phyloP scores from a whole-genome alignment of 768 basidiomycete genomes.

The Lactarius evosmus region DNA sequence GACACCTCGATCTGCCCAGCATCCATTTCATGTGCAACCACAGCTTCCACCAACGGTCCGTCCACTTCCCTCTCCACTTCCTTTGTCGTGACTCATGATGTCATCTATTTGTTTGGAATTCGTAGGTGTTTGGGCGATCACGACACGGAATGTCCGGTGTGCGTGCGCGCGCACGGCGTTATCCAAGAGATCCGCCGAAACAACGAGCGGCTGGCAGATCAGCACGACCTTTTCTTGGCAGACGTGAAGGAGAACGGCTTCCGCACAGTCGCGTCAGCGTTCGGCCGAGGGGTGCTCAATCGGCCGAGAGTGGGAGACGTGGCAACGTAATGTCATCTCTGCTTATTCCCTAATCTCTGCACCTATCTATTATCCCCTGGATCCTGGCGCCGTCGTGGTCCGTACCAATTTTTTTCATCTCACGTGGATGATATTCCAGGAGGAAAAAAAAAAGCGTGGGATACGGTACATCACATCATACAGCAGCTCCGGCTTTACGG shows the following conservation, averaged over 20 bases:
- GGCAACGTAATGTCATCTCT: background rate
- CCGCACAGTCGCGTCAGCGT: slow-evolving; percentile 64
- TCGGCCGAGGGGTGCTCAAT: slow-evolving; percentile 61
- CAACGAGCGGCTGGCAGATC: slow-evolving; percentile 79
- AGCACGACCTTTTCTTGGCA: slow-evolving; percentile 74
- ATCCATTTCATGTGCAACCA: slow-evolving; percentile 99
- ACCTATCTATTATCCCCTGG: background rate
- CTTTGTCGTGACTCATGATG: background rate
- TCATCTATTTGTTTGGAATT: background rate
- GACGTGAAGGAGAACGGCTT: slow-evolving; percentile 74
- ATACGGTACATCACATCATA: slow-evolving; percentile 12
- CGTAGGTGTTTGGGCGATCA: slow-evolving; percentile 83
- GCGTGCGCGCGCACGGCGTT: slow-evolving; percentile 81
- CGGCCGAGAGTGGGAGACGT: slow-evolving; percentile 28
- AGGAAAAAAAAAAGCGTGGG: background rate
- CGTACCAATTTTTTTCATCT: background rate
- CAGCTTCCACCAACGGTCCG: slow-evolving; percentile 89
- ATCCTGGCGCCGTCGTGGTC: background rate
- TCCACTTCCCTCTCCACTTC: slow-evolving; percentile 10
- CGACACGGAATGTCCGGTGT: slow-evolving; percentile 86
- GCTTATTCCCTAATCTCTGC: background rate
- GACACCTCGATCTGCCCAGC: slow-evolving; percentile 87
- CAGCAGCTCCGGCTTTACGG: background rate
- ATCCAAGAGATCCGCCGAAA: slow-evolving; percentile 86
- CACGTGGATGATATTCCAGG: background rate